Conservation (phyloP, 495 filamentous ascomycete genomes). For the Beverwykella pulmonaria region DNA sequence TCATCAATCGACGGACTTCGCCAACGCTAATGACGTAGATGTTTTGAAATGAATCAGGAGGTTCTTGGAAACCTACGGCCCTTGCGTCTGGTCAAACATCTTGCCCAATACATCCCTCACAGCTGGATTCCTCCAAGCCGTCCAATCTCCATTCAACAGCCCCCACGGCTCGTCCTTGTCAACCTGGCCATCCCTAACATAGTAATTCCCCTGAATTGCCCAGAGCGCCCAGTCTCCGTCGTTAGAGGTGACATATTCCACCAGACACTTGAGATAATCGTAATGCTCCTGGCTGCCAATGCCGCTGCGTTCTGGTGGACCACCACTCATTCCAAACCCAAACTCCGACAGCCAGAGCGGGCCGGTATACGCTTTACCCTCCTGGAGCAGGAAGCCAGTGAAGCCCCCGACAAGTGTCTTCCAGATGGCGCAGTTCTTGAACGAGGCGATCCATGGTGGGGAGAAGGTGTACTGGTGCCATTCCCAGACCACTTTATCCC, state of each 20-base stretch:
- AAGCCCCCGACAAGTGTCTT: constrained; percentile 49
- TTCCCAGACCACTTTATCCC: constrained; percentile 56
- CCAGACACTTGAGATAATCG: constrained; percentile 49
- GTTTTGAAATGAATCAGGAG: too few species aligned
- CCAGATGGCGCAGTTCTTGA: constrained; percentile 46
- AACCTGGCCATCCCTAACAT: constrained; percentile 50
- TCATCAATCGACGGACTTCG: too few species aligned
- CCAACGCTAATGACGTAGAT: too few species aligned
- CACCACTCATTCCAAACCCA: constrained; percentile 50
- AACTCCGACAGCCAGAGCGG: constrained; percentile 57
- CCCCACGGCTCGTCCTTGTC: constrained; percentile 53
- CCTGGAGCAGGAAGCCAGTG: constrained; percentile 52
- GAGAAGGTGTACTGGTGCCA: constrained; percentile 54
- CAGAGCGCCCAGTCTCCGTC: constrained; percentile 57
- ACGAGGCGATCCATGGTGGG: constrained; percentile 23
- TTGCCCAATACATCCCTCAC: constrained; percentile 23
- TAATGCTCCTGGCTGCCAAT: constrained; percentile 39
- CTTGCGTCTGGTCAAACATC: constrained; percentile 25
- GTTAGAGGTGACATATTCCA: constrained; percentile 50
- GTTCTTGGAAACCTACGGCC: constrained; percentile 15
- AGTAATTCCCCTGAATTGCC: constrained; percentile 56
- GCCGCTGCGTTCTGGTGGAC: constrained; percentile 26
- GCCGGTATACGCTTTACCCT: constrained; percentile 49
- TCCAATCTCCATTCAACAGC: constrained; percentile 51
- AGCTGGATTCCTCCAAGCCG: constrained; percentile 48